Base-by-base conservation (phyloP, 257 asterid genomes). In the Thymus mandschuricus region DNA sequence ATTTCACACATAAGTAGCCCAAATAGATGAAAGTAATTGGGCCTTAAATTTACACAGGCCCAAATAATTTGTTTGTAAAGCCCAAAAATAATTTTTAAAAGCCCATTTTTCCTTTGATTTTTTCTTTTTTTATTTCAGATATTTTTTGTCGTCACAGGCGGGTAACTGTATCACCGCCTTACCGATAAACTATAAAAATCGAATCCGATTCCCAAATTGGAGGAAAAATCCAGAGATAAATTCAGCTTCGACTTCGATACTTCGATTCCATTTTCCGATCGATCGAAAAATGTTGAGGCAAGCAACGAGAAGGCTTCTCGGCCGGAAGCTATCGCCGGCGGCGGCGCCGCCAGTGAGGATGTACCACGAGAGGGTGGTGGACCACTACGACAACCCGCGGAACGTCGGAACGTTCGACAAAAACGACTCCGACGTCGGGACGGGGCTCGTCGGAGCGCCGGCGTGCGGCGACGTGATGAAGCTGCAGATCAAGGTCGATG, bases 401-500 rank as follows among this genome's bases (percentile, higher is more conserved):
- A 93, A 93, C 76, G 95, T 93, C 44, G 97, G 98, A 5, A 75
- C 98, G 1, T 93, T 91, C 76, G 96, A 91, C 50, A 91, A 91
- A 83, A 85, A 70, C 72, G 97, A 93, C 28, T 86, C 96, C 3
- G 45, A 50, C 27, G 96, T 93, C 29, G 97, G 98, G 1, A 91
- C 96, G 34, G 98, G 97, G 1, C 89, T 93, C 3, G 96, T 93
- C 48, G 97, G 97, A 12, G 98, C 98, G 1, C 98, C 97, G 51
- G 96, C 98, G 9, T 93, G 97, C 31, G 98, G 97, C 2, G 98
- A 93, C 72, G 98, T 93, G 62, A 93, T 93, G 97, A 93, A 93
- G 72, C 77, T 93, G 64, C 97, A 93, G 82, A 91, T 93, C 35
- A 89, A 77, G 80, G 97, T 93, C 10, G 98, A 91, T 52, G 89